phyloP scores from a whole-genome alignment of 331 rosid species.

The Pyracantha coccinea region DNA sequence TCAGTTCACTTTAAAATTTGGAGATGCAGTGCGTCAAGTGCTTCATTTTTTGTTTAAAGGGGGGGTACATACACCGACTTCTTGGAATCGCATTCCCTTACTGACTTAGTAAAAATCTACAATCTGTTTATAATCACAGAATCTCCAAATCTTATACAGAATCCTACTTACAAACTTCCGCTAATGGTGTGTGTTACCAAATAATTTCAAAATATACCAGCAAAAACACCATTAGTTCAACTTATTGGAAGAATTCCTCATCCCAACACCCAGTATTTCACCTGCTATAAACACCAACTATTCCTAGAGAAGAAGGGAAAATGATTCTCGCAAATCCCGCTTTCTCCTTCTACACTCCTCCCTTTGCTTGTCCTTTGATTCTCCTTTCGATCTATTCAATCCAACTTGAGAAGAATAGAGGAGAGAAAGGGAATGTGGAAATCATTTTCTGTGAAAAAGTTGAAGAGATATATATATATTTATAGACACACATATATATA shows the following conservation, averaged over 20 bases:
- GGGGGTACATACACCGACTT: not conserved
- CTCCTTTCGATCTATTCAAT: not conserved
- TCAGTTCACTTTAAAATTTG: not conserved
- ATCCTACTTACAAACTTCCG: slow-evolving; percentile 18
- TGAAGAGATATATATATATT: too few relatives aligned
- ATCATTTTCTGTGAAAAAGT: too few relatives aligned
- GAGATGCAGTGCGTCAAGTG: not conserved
- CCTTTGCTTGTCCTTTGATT: not conserved
- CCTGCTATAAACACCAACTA: slow-evolving; percentile 2
- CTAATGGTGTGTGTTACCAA: not conserved
- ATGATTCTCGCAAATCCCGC: not conserved
- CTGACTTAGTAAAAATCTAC: not conserved
- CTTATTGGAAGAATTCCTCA: slow-evolving; percentile 1
- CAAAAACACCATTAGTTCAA: not conserved
- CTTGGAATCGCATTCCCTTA: not conserved
- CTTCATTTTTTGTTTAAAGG: not conserved
- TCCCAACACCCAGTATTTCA: not conserved
- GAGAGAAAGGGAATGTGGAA: not conserved
- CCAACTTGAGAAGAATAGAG: too few relatives aligned
- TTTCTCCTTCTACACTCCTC: not conserved
- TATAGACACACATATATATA: too few relatives aligned
- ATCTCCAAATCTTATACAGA: not conserved
- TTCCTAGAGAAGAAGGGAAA: not conserved
- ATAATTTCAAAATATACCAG: not conserved
- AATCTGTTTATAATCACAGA: not conserved